These are phyloP conservation scores for Carex kokanica DNA, from an alignment of 176 grass and related monocot genomes.

Conservation along the genomic window DNA sequence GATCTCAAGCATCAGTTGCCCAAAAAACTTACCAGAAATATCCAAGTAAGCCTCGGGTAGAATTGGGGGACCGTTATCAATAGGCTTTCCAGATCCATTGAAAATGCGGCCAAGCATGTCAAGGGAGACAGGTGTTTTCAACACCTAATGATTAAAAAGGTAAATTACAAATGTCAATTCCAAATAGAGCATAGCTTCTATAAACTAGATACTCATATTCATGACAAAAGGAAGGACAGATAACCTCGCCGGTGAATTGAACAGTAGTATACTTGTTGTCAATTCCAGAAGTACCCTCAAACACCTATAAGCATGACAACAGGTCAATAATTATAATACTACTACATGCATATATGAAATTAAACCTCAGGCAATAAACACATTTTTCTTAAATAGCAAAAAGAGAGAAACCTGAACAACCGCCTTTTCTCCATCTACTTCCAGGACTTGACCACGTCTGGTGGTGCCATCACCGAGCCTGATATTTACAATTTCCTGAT, in stretches of 20 bases:
- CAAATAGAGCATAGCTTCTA: not conserved
- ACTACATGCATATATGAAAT: not conserved
- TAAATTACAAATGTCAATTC: slow-evolving; percentile 14
- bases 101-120: too few species aligned
- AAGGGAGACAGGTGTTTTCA: too few species aligned
- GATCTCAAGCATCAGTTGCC: too few species aligned
- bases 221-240: slow-evolving; percentile 19
- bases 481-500: slow-evolving; percentile 99
- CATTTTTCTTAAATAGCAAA: not conserved
- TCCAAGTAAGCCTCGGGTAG: too few species aligned
- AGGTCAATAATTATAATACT: not conserved
- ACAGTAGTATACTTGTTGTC: slow-evolving; percentile 97
- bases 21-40: too few species aligned
- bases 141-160: too few species aligned
- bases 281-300: too few species aligned
- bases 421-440: slow-evolving; percentile 99
- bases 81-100: too few species aligned
- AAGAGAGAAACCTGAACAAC: slow-evolving; percentile 75
- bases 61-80: too few species aligned
- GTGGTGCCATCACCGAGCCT: slow-evolving; percentile 91
- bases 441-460: slow-evolving; percentile 97
- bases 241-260: slow-evolving; percentile 98
- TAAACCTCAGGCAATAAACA: not conserved
- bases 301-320: slow-evolving; percentile 53
- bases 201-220: not conserved